phyloP scores from a whole-genome alignment of 805 yeast genomes.

The Myxozyma melibiosi region DNA sequence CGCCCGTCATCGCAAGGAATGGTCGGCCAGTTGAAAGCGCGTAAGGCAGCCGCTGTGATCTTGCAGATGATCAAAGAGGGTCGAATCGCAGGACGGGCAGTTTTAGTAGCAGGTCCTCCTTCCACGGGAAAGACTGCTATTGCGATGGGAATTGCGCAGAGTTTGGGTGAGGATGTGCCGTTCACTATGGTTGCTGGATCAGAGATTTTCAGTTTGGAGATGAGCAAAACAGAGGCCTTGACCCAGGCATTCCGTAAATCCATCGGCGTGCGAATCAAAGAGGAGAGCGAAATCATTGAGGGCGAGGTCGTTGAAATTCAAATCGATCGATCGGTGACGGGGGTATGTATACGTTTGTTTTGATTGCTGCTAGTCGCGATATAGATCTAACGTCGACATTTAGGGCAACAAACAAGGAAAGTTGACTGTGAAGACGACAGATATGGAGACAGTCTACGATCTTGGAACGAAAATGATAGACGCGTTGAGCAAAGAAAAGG shows the following conservation, averaged over 20 bases:
- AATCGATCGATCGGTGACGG: constrained; percentile 89
- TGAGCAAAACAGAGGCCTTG: constrained; percentile 92
- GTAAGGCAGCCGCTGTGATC: constrained; percentile 91
- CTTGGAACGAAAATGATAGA: constrained; percentile 93
- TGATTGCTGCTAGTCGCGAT: background rate
- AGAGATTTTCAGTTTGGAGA: constrained; percentile 87
- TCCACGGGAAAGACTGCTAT: constrained; percentile 98
- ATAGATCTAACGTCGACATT: too few relatives aligned
- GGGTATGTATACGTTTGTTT: constrained; percentile 45
- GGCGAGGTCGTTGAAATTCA: constrained; percentile 99
- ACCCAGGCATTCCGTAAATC: constrained; percentile 96
- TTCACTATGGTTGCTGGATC: constrained; percentile 95
- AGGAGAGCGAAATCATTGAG: constrained; percentile 95
- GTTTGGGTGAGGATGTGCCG: constrained; percentile 73
- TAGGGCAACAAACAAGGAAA: constrained; percentile 95
- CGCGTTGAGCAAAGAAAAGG: constrained; percentile 90
- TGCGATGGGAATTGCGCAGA: constrained; percentile 75
- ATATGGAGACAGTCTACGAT: constrained; percentile 98
- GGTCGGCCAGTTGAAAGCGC: constrained; percentile 95
- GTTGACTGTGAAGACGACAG: constrained; percentile 94
- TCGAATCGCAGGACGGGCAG: constrained; percentile 95
- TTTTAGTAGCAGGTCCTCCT: constrained; percentile 95
- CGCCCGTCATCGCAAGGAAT: constrained; percentile 84
- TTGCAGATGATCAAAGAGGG: constrained; percentile 92
- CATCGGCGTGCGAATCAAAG: constrained; percentile 92